Evolutionary conservation across 1,284 basidiomycete genomes (phyloP).

Genomic region (Leccinum pachyderme): DNA sequence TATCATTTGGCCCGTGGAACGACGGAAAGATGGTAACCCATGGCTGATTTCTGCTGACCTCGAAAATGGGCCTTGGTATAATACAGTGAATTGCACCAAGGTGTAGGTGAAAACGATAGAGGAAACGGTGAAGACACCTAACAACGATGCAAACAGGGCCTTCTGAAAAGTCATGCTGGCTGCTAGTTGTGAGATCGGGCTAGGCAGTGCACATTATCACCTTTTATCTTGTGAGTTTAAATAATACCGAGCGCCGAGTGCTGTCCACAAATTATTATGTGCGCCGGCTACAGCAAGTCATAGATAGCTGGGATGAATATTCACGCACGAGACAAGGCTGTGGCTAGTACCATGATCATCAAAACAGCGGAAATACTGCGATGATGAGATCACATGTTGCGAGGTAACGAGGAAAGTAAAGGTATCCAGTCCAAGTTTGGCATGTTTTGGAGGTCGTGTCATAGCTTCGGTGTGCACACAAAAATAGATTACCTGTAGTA

Average conservation of each 20-base stretch:
- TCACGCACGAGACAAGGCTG: not conserved
- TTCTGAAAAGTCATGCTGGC: not conserved
- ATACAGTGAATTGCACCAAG: not conserved
- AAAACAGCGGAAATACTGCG: not conserved
- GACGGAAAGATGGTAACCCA: not conserved
- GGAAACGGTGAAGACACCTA: not conserved
- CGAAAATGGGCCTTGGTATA: not conserved
- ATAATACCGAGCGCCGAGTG: too few species aligned
- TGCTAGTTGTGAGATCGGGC: not conserved
- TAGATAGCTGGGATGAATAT: not conserved
- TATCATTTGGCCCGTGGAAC: not conserved
- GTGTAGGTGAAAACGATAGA: conserved; percentile 1
- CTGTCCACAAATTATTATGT: too few species aligned
- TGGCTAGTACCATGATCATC: not conserved
- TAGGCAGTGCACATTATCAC: too few species aligned
- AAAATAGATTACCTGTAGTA: too few species aligned
- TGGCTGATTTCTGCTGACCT: not conserved
- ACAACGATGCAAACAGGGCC: not conserved
- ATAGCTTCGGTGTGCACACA: too few species aligned
- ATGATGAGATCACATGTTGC: too few species aligned
- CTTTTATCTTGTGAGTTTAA: too few species aligned
- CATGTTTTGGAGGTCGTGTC: too few species aligned
- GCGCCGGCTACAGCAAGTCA: not conserved
- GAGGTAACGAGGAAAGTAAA: too few species aligned
- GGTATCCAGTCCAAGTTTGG: too few species aligned